Base-by-base conservation (phyloP, 1,284 basidiomycete species). In the Ganoderma sinense region DNA sequence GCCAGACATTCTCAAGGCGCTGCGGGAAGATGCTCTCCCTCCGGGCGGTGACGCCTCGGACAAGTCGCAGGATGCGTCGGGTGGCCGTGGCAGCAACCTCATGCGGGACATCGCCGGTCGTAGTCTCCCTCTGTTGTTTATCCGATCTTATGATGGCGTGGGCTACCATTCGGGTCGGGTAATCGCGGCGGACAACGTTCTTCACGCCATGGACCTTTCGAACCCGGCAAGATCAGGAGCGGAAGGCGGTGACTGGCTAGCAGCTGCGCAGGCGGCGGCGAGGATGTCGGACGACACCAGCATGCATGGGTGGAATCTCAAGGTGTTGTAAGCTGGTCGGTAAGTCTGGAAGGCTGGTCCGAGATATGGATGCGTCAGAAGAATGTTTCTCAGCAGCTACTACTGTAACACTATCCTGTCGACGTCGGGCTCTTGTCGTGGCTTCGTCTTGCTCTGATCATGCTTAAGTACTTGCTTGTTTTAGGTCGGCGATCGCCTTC, bases 81-180 rank as follows among this genome's bases (percentile, higher is more conserved):
- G 58, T 13, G 65, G 64, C 39, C 64, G 69, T n/a, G 62, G 66
- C 63, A 69, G 69, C 51, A 72, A 75, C 53, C 56, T 71, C 16
- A 62, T 71, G 55, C 69, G 69, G n/a, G 64, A 74, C 29, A 74
- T 94, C 70, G 78, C 86, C 26, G 88, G 94, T 29, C 85, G 89
- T 68, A 89, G 86, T 76, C 80, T 95, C 41, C 89, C 92, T 11
- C 77, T 94, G 77, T 78, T 95, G 67, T 91, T 94, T 79, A 91
- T 95, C 74, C 87, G 94, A 67, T 86, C 92, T 68, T 84, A 85
- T 71, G 89, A 95, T 79, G 94, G 94, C 29, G 88, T 94, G 33
- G 93, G 93, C 4, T 95, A 94, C 78, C 93, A 95, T 78, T 94
- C 93, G 39, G 94, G 94, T 53, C 87, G 93, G 69, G 93, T 93